Percentiles rank a stretch among this genome's conserved stretches.
These are phyloP conservation scores for Dothideomycetidae sp. DNA, from an alignment of 2,329 filamentous ascomycete genomes.

Conservation along the genomic window DNA sequence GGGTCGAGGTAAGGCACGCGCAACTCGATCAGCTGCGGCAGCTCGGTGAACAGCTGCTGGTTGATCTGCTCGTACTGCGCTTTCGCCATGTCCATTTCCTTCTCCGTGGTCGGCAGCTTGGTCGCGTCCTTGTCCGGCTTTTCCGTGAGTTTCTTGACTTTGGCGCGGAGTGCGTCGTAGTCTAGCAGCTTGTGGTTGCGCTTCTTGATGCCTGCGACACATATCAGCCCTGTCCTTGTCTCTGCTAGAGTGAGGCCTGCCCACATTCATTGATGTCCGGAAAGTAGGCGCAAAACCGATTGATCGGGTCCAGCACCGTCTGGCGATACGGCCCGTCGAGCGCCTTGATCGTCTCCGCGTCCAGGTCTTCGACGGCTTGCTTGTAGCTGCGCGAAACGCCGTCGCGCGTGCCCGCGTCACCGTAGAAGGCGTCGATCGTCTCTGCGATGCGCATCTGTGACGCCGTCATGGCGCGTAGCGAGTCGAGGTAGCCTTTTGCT, in stretches of 20 bases:
- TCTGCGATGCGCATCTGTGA: constrained; percentile 99
- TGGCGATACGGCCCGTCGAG: constrained; percentile 90
- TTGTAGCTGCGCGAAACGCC: constrained; percentile 96
- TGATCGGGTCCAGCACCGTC: constrained; percentile 90
- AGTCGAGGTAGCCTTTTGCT: constrained; percentile 95
- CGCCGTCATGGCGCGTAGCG: constrained; percentile 93
- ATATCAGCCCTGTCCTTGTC: not conserved
- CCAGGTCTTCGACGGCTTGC: constrained; percentile 92
- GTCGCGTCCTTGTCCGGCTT: constrained; percentile 98
- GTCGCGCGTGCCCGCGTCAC: constrained; percentile 84
- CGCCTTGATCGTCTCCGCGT: constrained; percentile 96
- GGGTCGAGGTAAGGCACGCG: constrained; percentile 95
- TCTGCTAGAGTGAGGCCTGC: constrained; percentile 15
- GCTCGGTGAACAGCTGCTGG: constrained; percentile 81
- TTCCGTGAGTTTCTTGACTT: constrained; percentile 92
- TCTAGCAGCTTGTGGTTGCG: constrained; percentile 96
- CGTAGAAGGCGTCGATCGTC: constrained; percentile 98
- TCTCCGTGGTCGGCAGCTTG: constrained; percentile 89
- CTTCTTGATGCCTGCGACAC: constrained; percentile 69
- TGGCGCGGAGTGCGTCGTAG: constrained; percentile 89
- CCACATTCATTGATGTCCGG: constrained; percentile 94
- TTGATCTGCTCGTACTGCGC: constrained; percentile 92
- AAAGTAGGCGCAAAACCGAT: constrained; percentile 94
- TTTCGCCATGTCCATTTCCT: constrained; percentile 90
- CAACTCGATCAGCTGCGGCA: constrained; percentile 91